phyloP scores from a whole-genome alignment of 768 basidiomycete species.

The Suillus americanus region DNA sequence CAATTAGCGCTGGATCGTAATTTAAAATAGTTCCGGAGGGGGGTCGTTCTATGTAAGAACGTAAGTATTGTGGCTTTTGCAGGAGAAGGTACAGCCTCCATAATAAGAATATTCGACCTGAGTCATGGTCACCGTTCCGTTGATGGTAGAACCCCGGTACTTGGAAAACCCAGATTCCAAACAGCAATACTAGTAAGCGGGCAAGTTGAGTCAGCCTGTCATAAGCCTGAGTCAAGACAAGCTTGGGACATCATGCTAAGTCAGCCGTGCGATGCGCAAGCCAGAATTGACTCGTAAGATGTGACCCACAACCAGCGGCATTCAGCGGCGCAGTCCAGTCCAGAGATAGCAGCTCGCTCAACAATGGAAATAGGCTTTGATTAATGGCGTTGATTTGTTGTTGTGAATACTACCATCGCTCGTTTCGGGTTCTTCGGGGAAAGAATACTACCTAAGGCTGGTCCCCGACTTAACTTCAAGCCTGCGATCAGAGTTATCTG shows the following conservation, averaged over 20 bases:
- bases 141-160: not conserved
- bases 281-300: not conserved
- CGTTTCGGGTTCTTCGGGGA: too few species aligned
- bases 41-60: not conserved
- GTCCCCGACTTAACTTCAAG: not conserved
- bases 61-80: not conserved
- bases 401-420: not conserved
- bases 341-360: not conserved
- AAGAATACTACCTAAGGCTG: too few species aligned
- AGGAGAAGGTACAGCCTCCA: not conserved
- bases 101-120: not conserved
- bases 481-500: not conserved
- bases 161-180: not conserved
- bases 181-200: not conserved
- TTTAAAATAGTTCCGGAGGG: not conserved
- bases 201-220: not conserved
- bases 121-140: not conserved
- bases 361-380: not conserved
- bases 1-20: not conserved
- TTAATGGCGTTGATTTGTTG: not conserved
- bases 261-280: not conserved
- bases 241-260: not conserved
- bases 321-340: not conserved
- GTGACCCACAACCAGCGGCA: too few species aligned
- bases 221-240: not conserved